Evolutionary conservation across 164 flowering plant species (phyloP), one percentile per base, ranked within the genome.

Genomic region (Kingdonia uniflora): DNA sequence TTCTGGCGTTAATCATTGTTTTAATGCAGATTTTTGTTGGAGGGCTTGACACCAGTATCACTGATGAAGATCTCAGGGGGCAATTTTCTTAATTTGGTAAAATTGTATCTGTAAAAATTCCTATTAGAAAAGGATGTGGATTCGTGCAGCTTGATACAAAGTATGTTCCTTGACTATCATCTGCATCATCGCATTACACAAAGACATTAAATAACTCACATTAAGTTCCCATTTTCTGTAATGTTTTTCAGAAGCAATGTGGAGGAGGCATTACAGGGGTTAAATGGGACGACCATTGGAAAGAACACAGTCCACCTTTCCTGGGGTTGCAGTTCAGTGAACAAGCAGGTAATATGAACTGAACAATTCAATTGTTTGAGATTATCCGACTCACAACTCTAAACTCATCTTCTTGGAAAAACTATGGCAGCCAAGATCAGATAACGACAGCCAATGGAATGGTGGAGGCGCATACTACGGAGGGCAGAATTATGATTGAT

Each of bases 241-340:
- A 38, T 19, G 38, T 8, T 51, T 71, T 52, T 40, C 83, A 87
- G 96, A 58, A 73, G 57, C 49, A 58, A 74, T 63, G 97, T 92
- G 20, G 95, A 84, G 68, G 95, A 87, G 63, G 97, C 96, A 43
- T 64, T 87, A 59, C 76, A 80, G 69, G 78, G 73, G 45, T 64
- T 90, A 70, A 90, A 79, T 62, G 95, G 96, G 29, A 63, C 87
- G 5, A 76, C 74, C 11, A 87, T 90, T 47, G 97, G 97, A 19
- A 84, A 83, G 59, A 91, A 84, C 67, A 80, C 89, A 4, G 87
- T 87, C 25, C 85, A 95, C 1, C 89, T 90, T 60, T 87, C 97
- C 43, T 90, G 97, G 97, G 97, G 97, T 16, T 91, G 91, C n/a
- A 90, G 79, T 68, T 87, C 95, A 42, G 97, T 82, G 43, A 90